A percentile compares a stretch with the other conserved stretches of the same genome.
phyloP scores from a whole-genome alignment of 176 grass and related monocot genomes.

The Avena atlantica region DNA sequence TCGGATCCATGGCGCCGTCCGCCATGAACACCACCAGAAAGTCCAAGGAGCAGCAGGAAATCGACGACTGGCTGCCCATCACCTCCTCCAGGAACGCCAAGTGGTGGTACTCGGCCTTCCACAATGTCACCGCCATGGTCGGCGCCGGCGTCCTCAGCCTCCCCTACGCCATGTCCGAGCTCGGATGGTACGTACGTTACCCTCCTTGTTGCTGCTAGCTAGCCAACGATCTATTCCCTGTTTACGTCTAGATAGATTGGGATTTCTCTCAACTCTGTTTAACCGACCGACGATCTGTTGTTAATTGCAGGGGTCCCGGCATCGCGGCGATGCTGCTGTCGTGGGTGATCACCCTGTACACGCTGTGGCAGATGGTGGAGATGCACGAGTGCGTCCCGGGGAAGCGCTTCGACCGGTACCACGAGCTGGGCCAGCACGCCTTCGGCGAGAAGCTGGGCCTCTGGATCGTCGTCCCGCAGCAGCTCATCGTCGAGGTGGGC shows the following conservation, averaged over 20 bases:
- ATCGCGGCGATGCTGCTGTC: conserved; percentile 51
- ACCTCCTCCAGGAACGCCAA: conserved; percentile 80
- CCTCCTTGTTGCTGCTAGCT: no score
- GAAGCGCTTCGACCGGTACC: conserved; percentile 89
- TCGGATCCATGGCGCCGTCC: not conserved
- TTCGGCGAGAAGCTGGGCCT: conserved; percentile 84
- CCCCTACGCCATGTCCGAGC: conserved; percentile 83
- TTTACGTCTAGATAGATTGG: no score
- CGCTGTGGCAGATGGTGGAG: conserved; percentile 98
- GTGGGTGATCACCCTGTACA: conserved; percentile 91
- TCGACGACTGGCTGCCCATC: conserved; percentile 88
- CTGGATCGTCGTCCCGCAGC: conserved; percentile 82
- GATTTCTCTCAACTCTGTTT: no score
- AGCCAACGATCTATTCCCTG: no score
- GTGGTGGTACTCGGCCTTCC: conserved; percentile 97
- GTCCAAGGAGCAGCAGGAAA: not conserved
- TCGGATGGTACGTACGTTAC: conserved; percentile 59
- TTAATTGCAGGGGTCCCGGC: not conserved
- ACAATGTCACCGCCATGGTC: conserved; percentile 99
- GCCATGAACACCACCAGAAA: not conserved
- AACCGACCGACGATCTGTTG: no score
- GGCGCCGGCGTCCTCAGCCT: conserved; percentile 91
- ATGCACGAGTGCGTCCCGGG: conserved; percentile 98
- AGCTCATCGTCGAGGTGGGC: conserved; percentile 71
- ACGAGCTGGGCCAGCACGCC: conserved; percentile 87